Evolutionary conservation across 805 yeast genomes (phyloP), one percentile per base, ranked within the genome.

Genomic region (Candida sanyiensis): DNA sequence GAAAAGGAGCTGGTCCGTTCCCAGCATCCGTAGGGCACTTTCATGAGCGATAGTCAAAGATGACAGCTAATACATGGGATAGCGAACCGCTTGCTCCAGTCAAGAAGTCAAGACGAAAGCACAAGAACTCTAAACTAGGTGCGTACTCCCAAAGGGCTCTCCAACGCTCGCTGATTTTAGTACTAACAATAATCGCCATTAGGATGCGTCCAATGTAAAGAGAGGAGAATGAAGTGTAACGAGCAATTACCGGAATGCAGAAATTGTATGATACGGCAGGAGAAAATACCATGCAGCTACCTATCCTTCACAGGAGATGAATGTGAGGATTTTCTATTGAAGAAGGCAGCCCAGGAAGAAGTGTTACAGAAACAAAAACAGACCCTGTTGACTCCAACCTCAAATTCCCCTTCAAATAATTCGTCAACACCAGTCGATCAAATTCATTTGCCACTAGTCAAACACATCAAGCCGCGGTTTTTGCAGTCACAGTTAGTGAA

Each of bases 191-290:
- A n/a, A 21, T 18, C 12, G 9, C 10, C 4, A 9, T 12, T 11
- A 46, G 77, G 77, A 7, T 72, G 77, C 44, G 65, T 69, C 3
- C 72, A 74, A 17, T 72, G 77, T 47, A 72, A 72, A 38, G 70
- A 67, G 40, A 59, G 77, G 40, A 57, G 77, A 28, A 71, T 72
- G 53, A 71, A 71, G 45, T 72, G 77, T 51, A 73, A 69, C 48
- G 75, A 71, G 43, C 67, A 64, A 33, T 58, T 71, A 13, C 77
- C 77, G 0, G 64, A 67, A 35, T 72, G 77, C 46, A 52, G 64
- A 42, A 72, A 71, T 47, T 72, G 77, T 42, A 38, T 42, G 6
- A 51, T 51, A 24, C 52, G 59, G 16, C 56, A 47, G 17, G 51
- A 50, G 17, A 52, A 40, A 47, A 45, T 54, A 9, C 50, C 50